phyloP scores from a whole-genome alignment of 2,329 filamentous ascomycete genomes.

The Aspergillus phoenicis region DNA sequence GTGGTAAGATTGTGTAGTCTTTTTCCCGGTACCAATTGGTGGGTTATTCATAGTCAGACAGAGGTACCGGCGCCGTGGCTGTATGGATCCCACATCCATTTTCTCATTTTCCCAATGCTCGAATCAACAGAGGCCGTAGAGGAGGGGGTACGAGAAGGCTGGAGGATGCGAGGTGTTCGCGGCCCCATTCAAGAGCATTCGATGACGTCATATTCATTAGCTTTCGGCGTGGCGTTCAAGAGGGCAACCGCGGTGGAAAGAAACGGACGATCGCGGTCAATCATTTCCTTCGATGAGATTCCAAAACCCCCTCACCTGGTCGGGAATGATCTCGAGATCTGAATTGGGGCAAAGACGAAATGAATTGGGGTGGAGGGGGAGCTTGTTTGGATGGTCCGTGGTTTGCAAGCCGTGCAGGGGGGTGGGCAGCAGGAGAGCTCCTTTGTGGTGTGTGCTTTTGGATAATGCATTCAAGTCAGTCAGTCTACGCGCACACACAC shows the following conservation, averaged over 20 bases:
- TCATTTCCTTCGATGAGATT: not conserved
- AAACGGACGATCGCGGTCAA: not conserved
- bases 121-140: not conserved
- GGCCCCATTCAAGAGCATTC: not conserved
- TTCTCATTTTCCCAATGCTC: not conserved
- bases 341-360: not conserved
- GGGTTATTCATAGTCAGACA: not conserved
- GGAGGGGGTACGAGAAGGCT: not conserved
- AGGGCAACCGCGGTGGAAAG: not conserved
- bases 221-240: not conserved
- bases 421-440: not conserved
- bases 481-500: not conserved
- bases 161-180: not conserved
- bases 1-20: not conserved
- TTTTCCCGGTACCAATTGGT: not conserved
- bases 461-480: too few relatives aligned
- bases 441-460: not conserved
- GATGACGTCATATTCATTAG: constrained; percentile 6
- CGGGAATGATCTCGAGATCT: not conserved
- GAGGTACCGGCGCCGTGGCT: not conserved
- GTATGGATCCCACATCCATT: not conserved
- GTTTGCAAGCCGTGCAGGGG: too few relatives aligned
- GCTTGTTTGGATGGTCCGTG: too few relatives aligned
- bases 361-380: not conserved
- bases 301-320: not conserved